Evolutionary conservation across 768 basidiomycete genomes (phyloP), one percentile per base, ranked within the genome.

Genomic region (Serendipita sp.): DNA sequence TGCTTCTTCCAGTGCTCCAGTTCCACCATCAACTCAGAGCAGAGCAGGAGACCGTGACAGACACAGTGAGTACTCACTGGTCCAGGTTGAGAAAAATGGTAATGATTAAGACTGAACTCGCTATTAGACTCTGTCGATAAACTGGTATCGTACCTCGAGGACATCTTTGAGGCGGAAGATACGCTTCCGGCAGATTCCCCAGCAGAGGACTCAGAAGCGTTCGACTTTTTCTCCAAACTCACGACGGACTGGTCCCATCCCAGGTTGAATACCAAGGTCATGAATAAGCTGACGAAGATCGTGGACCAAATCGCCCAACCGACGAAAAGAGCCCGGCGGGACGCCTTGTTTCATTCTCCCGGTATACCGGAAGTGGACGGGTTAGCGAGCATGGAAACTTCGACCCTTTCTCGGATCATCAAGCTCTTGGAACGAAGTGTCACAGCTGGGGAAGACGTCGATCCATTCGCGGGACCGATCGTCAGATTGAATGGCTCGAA

Each of bases 101-200:
- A 24, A 13, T 63, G 32, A 10, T 32, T n/a, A 24, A 24, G 24
- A 24, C 24, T 24, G 1, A 24, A 24, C 24, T 24, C 24, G 24
- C 28, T 38, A 35, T 45, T 66, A 86, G 87, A 74, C 1, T 86
- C 88, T 0, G 73, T 88, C 3, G 87, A 93, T 70, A 94, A 89
- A 72, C 78, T 98, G 8, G 78, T 76, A 0, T 82, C 83, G 2
- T 75, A 91, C 16, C 76, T 95, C 0, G 89, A 92, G 68, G 92
- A 95, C 64, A 80, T 96, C 15, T 88, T 95, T 65, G 86, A 88
- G 67, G 84, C 88, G 0, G 85, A 89, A 69, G 92, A 93, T 70
- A 72, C 79, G 0, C 75, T 91, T 15, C 79, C 85, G 2, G 75
- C 82, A 0, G 85, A 87, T 58, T 72, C 76, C 1, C 78, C 80